Conservation (phyloP, 495 filamentous ascomycete genomes). For the Parmelia sp. region DNA sequence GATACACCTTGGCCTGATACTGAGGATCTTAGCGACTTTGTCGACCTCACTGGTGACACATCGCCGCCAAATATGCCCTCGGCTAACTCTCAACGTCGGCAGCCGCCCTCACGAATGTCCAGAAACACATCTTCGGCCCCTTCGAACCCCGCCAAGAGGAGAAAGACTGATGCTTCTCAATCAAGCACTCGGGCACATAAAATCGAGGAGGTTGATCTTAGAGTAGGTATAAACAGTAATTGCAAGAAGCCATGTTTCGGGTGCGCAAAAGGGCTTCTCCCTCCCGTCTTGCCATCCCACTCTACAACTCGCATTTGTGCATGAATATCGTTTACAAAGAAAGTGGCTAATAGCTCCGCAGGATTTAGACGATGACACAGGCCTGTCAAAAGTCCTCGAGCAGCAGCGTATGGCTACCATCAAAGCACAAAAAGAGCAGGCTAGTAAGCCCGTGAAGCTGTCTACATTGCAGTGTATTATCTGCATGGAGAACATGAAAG, state of each 20-base stretch:
- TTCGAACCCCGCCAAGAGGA: constrained; percentile 33
- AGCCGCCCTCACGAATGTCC: constrained; percentile 23
- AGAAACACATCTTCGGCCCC: constrained; percentile 22
- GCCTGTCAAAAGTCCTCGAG: constrained; percentile 41
- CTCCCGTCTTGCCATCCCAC: neutral
- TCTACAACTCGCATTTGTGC: neutral
- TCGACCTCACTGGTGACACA: constrained; percentile 32
- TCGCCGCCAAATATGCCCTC: constrained; percentile 24
- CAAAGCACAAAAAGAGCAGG: constrained; percentile 45
- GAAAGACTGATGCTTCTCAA: constrained; percentile 26
- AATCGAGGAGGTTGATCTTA: constrained; percentile 56
- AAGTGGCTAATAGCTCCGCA: neutral
- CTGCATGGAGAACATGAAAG: constrained; percentile 71
- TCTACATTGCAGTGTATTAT: constrained; percentile 67
- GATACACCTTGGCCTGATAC: constrained; percentile 17
- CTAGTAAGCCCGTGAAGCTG: constrained; percentile 49
- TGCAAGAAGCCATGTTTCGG: neutral
- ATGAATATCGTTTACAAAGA: neutral
- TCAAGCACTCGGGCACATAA: constrained; percentile 7
- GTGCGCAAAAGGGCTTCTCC: neutral
- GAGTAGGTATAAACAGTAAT: constrained; percentile 14
- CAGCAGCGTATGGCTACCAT: constrained; percentile 46
- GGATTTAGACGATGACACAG: constrained; percentile 45
- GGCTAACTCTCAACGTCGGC: constrained; percentile 10
- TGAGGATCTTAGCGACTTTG: constrained; percentile 24